Conservation (phyloP, 352 stramenopile genomes). For the Pythium brachiatum region DNA sequence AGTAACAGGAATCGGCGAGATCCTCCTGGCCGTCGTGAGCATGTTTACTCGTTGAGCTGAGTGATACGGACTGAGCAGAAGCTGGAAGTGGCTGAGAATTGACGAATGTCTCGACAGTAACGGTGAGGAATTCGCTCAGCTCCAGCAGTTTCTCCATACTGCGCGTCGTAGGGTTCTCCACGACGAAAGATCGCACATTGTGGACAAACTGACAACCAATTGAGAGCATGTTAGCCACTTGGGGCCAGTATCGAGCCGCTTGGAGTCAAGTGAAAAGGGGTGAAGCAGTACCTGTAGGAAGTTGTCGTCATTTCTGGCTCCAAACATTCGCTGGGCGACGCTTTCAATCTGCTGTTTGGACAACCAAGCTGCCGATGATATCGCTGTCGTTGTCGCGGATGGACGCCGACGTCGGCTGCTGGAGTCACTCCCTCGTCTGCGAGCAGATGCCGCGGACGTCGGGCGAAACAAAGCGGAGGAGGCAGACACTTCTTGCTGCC, state of each 20-base stretch:
- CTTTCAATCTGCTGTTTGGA: conserved; percentile 45
- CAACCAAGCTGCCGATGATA: conserved; percentile 33
- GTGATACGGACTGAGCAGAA: background rate
- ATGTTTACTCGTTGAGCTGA: conserved; percentile 20
- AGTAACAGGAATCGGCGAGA: background rate
- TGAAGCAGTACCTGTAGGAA: conserved; percentile 39
- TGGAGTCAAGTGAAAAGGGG: background rate
- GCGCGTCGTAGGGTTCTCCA: background rate
- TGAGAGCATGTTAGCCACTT: background rate
- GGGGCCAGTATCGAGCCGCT: background rate
- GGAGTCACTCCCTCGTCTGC: background rate
- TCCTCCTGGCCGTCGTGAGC: conserved; percentile 14
- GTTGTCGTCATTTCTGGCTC: conserved; percentile 41
- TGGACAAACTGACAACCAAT: conserved; percentile 20
- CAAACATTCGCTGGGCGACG: conserved; percentile 43
- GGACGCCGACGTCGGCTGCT: background rate
- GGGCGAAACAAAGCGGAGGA: conserved; percentile 10
- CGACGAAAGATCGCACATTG: conserved; percentile 13
- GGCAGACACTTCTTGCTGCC: conserved; percentile 1
- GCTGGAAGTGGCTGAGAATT: background rate
- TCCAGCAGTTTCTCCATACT: conserved; percentile 11
- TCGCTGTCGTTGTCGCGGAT: background rate
- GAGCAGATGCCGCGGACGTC: conserved; percentile 14
- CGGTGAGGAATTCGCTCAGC: conserved; percentile 17
- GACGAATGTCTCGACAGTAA: conserved; percentile 15